Evolutionary conservation across 805 yeast species (phyloP), one percentile per base, ranked within the genome.

Genomic region (Clavispora fructus): DNA sequence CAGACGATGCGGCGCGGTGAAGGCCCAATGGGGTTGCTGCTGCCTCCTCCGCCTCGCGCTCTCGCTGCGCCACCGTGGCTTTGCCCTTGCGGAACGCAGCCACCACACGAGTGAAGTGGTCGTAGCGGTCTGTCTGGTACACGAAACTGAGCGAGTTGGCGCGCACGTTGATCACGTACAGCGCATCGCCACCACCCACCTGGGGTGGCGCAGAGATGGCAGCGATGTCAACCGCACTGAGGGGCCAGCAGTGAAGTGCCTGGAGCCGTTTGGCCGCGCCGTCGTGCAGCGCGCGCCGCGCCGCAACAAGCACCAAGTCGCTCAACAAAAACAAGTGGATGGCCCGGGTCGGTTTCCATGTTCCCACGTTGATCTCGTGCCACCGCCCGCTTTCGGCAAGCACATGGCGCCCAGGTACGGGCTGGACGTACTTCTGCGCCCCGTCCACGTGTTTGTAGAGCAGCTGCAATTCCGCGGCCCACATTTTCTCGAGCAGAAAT

Each of bases 381-480:
- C 97, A 91, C 41, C 90, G 77, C 2, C 85, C 85, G 60, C 89
- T 81, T 56, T 90, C 94, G 9, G 82, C 77, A 16, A 88, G 67
- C 2, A 90, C 78, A 62, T 89, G 96, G 42, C 96, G 75, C 4
- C 91, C 94, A 0, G 91, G 88, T 7, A 78, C 62, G 1, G 87
- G 80, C 17, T 89, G 85, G 33, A 90, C 72, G 49, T 77, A 79
- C 57, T 86, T 86, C 55, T 87, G 91, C 1, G 95, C 90, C n/a
- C 96, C 95, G 52, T 91, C 96, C 13, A 91, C 95, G 51, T 85
- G 88, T 54, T 81, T 81, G 63, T 84, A 89, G 43, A 90, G 66
- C 8, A 79, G 75, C 45, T 77, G 79, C 58, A 90, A 69, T 58
- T 86, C 89, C 38, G 73, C 72, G 13, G 82, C 85, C 96, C 97